These are phyloP conservation scores for Cryphonectria naterciae DNA, from an alignment of 2,329 filamentous ascomycete genomes.

Conservation along the genomic window DNA sequence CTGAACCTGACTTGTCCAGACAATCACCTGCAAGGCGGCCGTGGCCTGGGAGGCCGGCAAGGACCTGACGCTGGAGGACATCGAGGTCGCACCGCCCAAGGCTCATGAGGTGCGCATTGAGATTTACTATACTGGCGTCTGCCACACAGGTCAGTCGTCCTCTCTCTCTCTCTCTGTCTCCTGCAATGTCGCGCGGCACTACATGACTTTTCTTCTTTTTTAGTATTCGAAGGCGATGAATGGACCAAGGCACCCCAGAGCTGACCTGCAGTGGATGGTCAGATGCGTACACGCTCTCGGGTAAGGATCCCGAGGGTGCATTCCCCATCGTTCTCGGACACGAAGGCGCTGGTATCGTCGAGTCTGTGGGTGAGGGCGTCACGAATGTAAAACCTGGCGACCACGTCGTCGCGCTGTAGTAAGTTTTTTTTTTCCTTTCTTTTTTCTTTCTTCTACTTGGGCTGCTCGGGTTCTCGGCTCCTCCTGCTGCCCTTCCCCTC, in stretches of 20 bases:
- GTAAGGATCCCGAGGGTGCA: constrained; percentile 95
- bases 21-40: constrained; percentile 67
- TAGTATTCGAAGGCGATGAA: background rate
- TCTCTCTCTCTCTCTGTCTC: constrained; percentile 31
- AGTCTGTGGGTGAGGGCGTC: constrained; percentile 92
- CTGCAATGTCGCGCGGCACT: background rate
- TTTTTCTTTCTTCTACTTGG: background rate
- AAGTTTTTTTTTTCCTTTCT: constrained; percentile 44
- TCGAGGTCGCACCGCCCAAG: constrained; percentile 87
- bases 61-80: constrained; percentile 84
- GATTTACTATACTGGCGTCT: constrained; percentile 97
- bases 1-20: constrained; percentile 16
- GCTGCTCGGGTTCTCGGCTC: constrained; percentile 2
- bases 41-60: constrained; percentile 97
- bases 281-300: constrained; percentile 94
- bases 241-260: background rate
- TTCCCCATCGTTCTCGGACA: constrained; percentile 90
- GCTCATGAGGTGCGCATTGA: constrained; percentile 96
- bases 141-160: constrained; percentile 69
- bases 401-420: constrained; percentile 89
- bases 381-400: constrained; percentile 93
- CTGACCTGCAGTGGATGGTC: constrained; percentile 23
- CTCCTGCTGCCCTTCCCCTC: constrained; percentile 14
- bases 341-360: constrained; percentile 89
- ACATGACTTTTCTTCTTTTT: no score